Evolutionary conservation across 2,329 filamentous ascomycete species (phyloP).

Genomic region (Nigrospora oryzae): DNA sequence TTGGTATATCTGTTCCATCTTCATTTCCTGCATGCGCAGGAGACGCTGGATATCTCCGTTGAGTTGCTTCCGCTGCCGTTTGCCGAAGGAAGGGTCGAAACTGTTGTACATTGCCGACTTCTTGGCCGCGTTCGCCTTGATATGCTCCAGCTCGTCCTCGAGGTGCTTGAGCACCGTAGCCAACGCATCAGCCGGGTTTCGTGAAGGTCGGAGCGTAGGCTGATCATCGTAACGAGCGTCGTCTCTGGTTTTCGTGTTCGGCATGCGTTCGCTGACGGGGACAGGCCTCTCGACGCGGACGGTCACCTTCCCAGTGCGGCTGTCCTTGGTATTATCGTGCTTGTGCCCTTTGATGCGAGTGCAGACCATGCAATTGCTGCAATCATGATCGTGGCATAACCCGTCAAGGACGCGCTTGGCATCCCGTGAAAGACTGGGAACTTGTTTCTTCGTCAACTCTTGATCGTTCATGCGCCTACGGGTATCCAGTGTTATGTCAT

Average conservation of each 20-base stretch:
- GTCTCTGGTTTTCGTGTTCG: slow-evolving; percentile 24
- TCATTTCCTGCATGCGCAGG: slow-evolving; percentile 57
- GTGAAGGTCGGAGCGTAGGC: slow-evolving; percentile 55
- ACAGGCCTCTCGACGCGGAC: slow-evolving; percentile 56
- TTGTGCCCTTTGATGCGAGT: slow-evolving; percentile 37
- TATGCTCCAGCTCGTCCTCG: slow-evolving; percentile 69
- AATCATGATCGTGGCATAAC: slow-evolving; percentile 43
- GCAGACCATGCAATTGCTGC: slow-evolving; percentile 49
- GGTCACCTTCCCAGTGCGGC: slow-evolving; percentile 43
- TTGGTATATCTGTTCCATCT: slow-evolving; percentile 72
- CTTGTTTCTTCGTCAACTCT: slow-evolving; percentile 14
- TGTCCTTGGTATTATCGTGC: slow-evolving; percentile 25
- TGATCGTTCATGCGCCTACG: slow-evolving; percentile 23
- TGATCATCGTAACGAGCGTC: slow-evolving; percentile 37
- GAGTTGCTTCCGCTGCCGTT: slow-evolving; percentile 54
- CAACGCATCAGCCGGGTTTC: slow-evolving; percentile 63
- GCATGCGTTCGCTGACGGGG: slow-evolving; percentile 54
- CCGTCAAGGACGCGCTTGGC: slow-evolving; percentile 44
- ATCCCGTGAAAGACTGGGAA: slow-evolving; percentile 40
- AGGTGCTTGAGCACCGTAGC: slow-evolving; percentile 77
- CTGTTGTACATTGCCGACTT: slow-evolving; percentile 55
- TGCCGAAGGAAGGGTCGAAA: slow-evolving; percentile 58
- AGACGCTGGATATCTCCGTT: slow-evolving; percentile 53
- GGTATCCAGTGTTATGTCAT: slow-evolving; percentile 46
- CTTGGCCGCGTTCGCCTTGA: slow-evolving; percentile 60